Evolutionary conservation across 257 asterid genomes (phyloP).

Genomic region (Solanum tarijense): DNA sequence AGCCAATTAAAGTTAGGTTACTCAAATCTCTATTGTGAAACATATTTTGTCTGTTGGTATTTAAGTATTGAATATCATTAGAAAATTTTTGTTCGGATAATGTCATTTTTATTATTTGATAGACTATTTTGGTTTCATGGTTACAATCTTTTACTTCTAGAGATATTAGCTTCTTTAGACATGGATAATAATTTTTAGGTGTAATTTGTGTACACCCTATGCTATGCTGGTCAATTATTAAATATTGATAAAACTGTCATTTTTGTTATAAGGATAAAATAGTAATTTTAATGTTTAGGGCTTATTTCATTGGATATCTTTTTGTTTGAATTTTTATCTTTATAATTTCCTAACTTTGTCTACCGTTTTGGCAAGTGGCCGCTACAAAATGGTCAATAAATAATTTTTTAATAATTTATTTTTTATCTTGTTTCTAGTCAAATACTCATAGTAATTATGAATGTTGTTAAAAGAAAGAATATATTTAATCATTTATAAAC

Average conservation of each 20-base stretch:
- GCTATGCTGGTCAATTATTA: background rate
- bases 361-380: background rate
- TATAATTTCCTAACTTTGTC: background rate
- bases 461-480: too few relatives aligned
- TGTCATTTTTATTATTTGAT: background rate
- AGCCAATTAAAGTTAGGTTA: constrained; percentile 63
- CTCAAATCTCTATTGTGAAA: constrained; percentile 65
- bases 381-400: background rate
- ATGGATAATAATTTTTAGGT: background rate
- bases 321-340: background rate
- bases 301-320: background rate
- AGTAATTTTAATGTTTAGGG: background rate
- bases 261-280: background rate
- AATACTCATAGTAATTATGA: background rate
- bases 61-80: background rate
- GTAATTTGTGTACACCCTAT: background rate
- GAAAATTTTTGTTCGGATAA: background rate
- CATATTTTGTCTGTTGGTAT: background rate
- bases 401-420: too few relatives aligned
- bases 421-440: background rate
- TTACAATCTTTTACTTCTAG: background rate
- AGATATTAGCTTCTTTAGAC: background rate
- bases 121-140: background rate
- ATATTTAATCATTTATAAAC: too few relatives aligned
- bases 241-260: background rate